phyloP scores from a whole-genome alignment of 148 eudicot genomes.

The Salicornia ramosissima region DNA sequence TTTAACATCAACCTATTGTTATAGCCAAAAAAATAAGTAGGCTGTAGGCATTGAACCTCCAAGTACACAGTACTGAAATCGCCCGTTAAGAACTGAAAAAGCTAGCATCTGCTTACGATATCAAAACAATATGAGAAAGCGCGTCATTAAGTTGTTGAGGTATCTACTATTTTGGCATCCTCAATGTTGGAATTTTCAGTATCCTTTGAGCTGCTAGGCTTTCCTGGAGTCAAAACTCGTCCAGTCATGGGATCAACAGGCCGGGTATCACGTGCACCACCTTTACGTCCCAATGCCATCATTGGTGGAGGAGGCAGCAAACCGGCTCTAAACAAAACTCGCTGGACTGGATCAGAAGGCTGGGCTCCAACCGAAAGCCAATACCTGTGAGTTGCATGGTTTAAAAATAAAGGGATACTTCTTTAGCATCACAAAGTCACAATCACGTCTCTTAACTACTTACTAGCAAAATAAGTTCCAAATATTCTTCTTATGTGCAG shows the following conservation, averaged over 20 bases:
- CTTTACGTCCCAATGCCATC: constrained; percentile 89
- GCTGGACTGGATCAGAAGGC: constrained; percentile 84
- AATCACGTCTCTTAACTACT: neutral
- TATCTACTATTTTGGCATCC: constrained; percentile 29
- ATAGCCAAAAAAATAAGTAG: constrained; percentile 6
- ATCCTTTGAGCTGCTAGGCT: constrained; percentile 18
- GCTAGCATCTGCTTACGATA: neutral
- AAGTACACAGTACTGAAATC: neutral
- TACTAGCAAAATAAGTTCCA: neutral
- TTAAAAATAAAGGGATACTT: neutral
- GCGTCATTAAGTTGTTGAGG: constrained; percentile 17
- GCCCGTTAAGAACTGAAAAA: neutral
- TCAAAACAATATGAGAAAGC: neutral
- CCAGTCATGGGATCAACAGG: constrained; percentile 77
- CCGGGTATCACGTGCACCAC: constrained; percentile 77
- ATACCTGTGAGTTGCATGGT: constrained; percentile 30
- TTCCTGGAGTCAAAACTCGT: constrained; percentile 43
- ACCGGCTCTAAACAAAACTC: constrained; percentile 76
- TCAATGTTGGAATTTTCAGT: constrained; percentile 23
- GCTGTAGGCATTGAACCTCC: neutral
- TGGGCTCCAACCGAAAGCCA: constrained; percentile 96
- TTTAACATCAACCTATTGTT: neutral
- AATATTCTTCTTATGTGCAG: no score
- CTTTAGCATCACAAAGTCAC: neutral
- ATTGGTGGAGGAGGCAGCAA: constrained; percentile 92